Evolutionary conservation across 2,329 filamentous ascomycete genomes (phyloP), one percentile per base, ranked within the genome.

Genomic region (Neopestalotiopsis sp.): DNA sequence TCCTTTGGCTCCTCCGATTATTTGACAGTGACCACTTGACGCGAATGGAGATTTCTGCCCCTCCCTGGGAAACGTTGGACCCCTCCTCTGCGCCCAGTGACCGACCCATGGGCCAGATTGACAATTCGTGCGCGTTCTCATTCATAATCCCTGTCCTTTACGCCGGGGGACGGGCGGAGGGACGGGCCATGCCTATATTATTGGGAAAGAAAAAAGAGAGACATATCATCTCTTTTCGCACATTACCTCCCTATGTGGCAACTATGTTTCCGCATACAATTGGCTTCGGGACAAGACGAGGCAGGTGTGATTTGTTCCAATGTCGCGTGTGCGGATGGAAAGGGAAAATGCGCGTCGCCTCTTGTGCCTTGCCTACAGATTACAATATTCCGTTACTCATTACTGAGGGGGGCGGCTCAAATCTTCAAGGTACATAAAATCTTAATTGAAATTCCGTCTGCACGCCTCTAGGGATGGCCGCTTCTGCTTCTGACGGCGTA

Each of bases 141-240:
- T 57, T 69, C 66, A 66, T 49, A 38, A 63, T 63, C 40, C 28
- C 32, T 59, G 53, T 42, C 30, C 3, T 62, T n/a, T 69, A 59
- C 49, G 58, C 68, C 67, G 67, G 67, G 24, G 28, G 34, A 61
- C 30, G 24, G 17, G 14, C 63, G 49, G 24, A 28, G 24, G 20
- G 59, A 61, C 59, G 59, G 59, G 59, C n/a, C 30, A 61, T 30
- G 38, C 5, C 61, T 38, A 38, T 38, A 38, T 38, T 20, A 65
- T 17, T 20, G 62, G 20, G 12, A 28, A 10, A n/a, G 34, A 30
- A 45, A 42, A 49, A 66, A n/a, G 42, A 65, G 38, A 66, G 62
- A 69, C 38, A 64, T 42, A 24, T 17, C 40, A 65, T 42, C 30
- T 45, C n/a, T 20, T 65, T 14, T 49, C 40, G 34, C 34, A 20